These are phyloP conservation scores for Colletotrichum sansevieriae DNA, from an alignment of 2,329 filamentous ascomycete species.

Conservation along the genomic window DNA sequence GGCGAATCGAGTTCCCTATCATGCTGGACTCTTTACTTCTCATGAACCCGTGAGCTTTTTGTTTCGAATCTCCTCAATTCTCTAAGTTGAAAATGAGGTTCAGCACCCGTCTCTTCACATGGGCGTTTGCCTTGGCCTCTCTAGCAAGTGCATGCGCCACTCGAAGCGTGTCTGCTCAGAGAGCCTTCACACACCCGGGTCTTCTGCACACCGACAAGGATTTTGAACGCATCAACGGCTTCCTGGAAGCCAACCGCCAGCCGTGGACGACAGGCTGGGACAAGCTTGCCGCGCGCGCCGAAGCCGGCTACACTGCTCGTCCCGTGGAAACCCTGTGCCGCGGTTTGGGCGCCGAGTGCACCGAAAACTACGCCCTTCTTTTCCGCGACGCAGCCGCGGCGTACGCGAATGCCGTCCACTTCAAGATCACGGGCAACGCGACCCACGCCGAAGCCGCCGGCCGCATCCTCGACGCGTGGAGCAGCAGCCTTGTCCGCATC, in stretches of 20 bases:
- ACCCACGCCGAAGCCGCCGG: conserved; percentile 53
- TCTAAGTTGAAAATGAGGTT: conserved; percentile 7
- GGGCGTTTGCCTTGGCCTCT: neutral
- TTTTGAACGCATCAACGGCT: conserved; percentile 55
- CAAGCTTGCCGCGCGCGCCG: conserved; percentile 50
- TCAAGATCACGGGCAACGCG: conserved; percentile 54
- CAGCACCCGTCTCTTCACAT: neutral
- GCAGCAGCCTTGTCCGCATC: conserved; percentile 49
- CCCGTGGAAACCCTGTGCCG: conserved; percentile 52
- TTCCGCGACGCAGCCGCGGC: conserved; percentile 57
- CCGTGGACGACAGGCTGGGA: conserved; percentile 52
- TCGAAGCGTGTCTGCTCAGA: neutral
- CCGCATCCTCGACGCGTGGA: conserved; percentile 55
- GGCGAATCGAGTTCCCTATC: neutral
- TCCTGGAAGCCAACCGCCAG: conserved; percentile 47
- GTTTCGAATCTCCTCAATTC: no score
- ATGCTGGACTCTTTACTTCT: no score
- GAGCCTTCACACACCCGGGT: conserved; percentile 20
- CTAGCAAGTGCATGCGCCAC: conserved; percentile 12
- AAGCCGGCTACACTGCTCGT: conserved; percentile 47
- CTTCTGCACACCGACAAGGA: conserved; percentile 53
- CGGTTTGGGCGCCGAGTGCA: conserved; percentile 38
- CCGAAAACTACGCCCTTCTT: conserved; percentile 52
- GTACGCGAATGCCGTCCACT: conserved; percentile 55
- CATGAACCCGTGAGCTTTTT: no score